phyloP scores from a whole-genome alignment of 352 stramenopile genomes.

The Pythium chondricola region DNA sequence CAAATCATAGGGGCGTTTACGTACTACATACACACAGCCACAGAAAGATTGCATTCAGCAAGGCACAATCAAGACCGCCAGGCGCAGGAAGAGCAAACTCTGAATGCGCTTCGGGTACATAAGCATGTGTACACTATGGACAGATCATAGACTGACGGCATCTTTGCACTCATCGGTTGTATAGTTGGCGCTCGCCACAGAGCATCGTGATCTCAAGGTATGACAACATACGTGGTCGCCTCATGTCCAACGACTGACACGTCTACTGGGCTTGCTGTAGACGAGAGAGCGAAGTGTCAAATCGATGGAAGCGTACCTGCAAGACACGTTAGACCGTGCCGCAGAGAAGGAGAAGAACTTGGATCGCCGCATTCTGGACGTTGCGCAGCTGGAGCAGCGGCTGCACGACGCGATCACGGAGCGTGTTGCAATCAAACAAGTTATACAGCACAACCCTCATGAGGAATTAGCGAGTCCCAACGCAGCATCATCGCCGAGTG shows the following conservation, averaged over 20 bases:
- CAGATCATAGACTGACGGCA: background rate
- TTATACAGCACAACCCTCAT: background rate
- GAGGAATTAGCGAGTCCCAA: too few species aligned
- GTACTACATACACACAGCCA: background rate
- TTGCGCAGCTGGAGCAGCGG: constrained; percentile 34
- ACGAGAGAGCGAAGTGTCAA: constrained; percentile 28
- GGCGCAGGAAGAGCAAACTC: constrained; percentile 24
- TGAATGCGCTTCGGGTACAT: constrained; percentile 29
- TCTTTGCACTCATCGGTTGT: background rate
- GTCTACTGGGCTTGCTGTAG: constrained; percentile 6
- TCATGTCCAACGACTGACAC: too few species aligned
- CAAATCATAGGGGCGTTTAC: background rate
- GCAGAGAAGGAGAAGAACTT: constrained; percentile 28
- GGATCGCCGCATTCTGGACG: constrained; percentile 31
- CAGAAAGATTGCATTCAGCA: background rate
- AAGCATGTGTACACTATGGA: too few species aligned
- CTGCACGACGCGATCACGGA: constrained; percentile 32
- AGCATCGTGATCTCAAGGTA: constrained; percentile 34
- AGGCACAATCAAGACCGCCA: constrained; percentile 23
- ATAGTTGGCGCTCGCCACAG: constrained; percentile 23
- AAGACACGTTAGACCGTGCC: constrained; percentile 27
- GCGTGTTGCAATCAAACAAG: background rate
- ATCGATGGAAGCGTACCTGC: constrained; percentile 24
- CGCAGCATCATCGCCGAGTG: too few species aligned
- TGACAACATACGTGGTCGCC: background rate